Percentiles rank a stretch among this genome's conserved stretches.
Conservation (phyloP, 768 basidiomycete species). For the Termitomyces heimii region DNA sequence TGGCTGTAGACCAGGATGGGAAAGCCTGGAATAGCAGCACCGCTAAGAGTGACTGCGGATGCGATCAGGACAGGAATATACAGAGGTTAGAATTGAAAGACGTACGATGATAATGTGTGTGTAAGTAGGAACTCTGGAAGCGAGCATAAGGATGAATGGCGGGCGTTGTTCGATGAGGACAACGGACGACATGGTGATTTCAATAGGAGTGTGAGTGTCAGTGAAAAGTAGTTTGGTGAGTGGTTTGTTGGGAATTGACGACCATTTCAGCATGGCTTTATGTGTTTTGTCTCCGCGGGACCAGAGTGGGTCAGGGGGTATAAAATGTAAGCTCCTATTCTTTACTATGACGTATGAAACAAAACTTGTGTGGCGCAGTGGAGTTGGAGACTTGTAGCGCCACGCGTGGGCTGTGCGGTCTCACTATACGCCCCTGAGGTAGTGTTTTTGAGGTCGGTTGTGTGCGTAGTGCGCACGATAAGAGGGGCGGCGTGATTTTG, state of each 20-base stretch:
- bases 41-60: constrained; percentile 1
- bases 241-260: neutral
- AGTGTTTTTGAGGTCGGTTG: too few relatives aligned
- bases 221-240: too few relatives aligned
- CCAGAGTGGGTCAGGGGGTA: neutral
- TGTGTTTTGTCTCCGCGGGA: neutral
- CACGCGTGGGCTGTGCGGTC: neutral
- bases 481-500: too few relatives aligned
- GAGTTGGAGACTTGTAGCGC: neutral
- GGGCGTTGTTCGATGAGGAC: constrained; percentile 2
- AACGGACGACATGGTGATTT: neutral
- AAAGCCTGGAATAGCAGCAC: neutral
- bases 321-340: constrained; percentile 1
- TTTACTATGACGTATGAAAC: neutral
- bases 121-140: neutral
- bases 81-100: neutral
- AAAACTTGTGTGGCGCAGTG: neutral
- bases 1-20: neutral
- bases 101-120: neutral
- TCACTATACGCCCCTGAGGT: too few relatives aligned
- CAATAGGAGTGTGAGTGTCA: neutral
- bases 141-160: neutral
- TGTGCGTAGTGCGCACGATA: too few relatives aligned
- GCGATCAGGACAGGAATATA: constrained; percentile 1
- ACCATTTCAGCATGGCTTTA: neutral